Evolutionary conservation across 2,329 filamentous ascomycete genomes (phyloP), one percentile per base, ranked within the genome.

Genomic region (Neoscytalidium dimidiatum): DNA sequence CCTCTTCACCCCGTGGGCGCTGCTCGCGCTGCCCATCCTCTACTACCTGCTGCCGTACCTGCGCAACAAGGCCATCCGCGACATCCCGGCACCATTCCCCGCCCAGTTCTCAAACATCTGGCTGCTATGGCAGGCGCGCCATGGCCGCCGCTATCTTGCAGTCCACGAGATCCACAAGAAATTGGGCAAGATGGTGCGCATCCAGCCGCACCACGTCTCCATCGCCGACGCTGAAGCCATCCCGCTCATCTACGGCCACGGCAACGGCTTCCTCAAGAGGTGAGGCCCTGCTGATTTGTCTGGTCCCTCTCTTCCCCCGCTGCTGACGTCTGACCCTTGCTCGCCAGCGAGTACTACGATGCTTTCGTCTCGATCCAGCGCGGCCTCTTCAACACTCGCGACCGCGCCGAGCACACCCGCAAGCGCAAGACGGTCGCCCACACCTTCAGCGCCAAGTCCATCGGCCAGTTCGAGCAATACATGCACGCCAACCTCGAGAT

Each of bases 341-440:
- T 35, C 2, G 21, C 9, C 66, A 92, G 90, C 46, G 89, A 94
- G 2, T 97, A 94, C 79, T 97, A 97, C 71, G 92, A 96, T 72
- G 91, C 92, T 57, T 97, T 97, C 71, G 92, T 97, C 63, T 94
- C 91, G 13, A 96, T 96, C 72, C 86, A 86, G 58, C 87, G 92
- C 13, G 92, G 92, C 21, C 83, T 97, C 13, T 97, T 97, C 86
- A 97, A 96, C 78, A 96, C 93, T 0, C 85, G 94, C 33, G 88
- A 94, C 78, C 86, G 94, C 56, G 82, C 83, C 0, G 92, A 97
- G 73, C 93, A 97, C 77, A 89, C 90, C 0, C 88, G 93, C 68
- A 97, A 97, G 84, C 87, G 93, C 72, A 97, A 96, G 84, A 89
- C 92, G 2, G 87, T 97, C 53, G 88, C 91, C 1, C 92, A 96